Evolutionary conservation across 1,284 basidiomycete genomes (phyloP), one percentile per base, ranked within the genome.

Genomic region (Singerocomus inundabilis): DNA sequence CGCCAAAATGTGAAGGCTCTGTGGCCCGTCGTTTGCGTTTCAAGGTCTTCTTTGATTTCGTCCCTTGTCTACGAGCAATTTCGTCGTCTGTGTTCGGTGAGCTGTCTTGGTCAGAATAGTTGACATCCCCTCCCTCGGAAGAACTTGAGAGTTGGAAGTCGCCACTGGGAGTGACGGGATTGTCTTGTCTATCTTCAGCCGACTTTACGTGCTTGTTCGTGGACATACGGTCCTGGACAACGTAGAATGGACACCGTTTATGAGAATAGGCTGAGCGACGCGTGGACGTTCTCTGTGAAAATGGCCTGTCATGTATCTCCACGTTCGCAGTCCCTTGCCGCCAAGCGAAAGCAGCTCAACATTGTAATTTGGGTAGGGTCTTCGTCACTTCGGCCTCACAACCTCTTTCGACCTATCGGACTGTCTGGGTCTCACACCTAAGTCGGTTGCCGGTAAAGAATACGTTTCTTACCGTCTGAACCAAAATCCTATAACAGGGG

Each of bases 21-120:
- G 88, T 88, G 26, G 88, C 88, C 45, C 88, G 76, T 38, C 85
- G 78, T 74, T 91, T 91, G 56, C 88, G 80, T 67, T 91, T 91
- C 51, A 79, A 69, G 0, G 88, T 91, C 65, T 90, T 85, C 52
- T 78, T 82, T 11, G 88, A 90, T 66, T 90, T 91, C 58, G 70
- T 61, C 37, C 67, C 68, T 57, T 78, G 78, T 37, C 77, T 65
- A 11, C 68, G 70, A 16, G 74, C 73, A 44, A 88, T 81, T 60
- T 88, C 84, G 56, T 84, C 82, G 13, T 81, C 82, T 15, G 82
- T 83, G 60, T 84, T 75, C 26, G 57, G 51, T n/a, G 58, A 61
- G 44, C 55, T 64, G 34, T 61, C 62, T 34, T 59, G 61, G 25
- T 69, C 71, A 29, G 59, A 56, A 29, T 64, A 68, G 43, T 67